Base-by-base conservation (phyloP, 257 asterid species). In the Haberlea rhodopensis region DNA sequence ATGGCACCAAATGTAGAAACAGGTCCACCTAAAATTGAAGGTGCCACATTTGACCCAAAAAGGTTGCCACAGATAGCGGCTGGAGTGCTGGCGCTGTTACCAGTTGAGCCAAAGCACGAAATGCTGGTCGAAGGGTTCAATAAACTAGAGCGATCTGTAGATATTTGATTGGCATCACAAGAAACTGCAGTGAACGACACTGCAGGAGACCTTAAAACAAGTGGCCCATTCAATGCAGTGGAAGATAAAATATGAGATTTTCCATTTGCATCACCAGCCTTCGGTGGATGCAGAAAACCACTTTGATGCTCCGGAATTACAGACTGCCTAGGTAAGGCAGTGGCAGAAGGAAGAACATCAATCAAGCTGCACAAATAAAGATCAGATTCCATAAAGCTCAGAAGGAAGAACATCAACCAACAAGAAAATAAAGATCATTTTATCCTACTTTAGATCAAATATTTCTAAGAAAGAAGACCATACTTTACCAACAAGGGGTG, bases 331-430 rank as follows among this genome's bases (percentile, higher is more conserved):
- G n/a, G n/a, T 60, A 68, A 66, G 72, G 58, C 76, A 49, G 73
- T 53, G 56, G 81, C 63, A 62, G 57, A 53, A 21, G 85, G 70
- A 15, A 43, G 51, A 59, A 22, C 29, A 56, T 56, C 55, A 55
- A 57, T 69, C 68, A 73, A 48, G 76, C 98, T 86, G 96, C 79
- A 72, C 22, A 7, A 46, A n/a, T 23, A 63, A 45, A 56, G 20
- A 49, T 10, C 51, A 54, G n/a, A n/a, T n/a, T n/a, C n/a, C n/a
- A n/a, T n/a, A n/a, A n/a, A n/a, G n/a, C n/a, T n/a, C 63, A 62
- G 57, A 53, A 21, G 85, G 70, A 15, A 43, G 51, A 59, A 22
- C 29, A 56, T 56, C 55, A 55, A 57, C 70, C 68, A 73, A 48
- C 79, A 72, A 19, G n/a, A n/a, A 7, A 46, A n/a, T 23, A 63